phyloP scores from a whole-genome alignment of 768 basidiomycete genomes.

The Solioccasus polychromus region DNA sequence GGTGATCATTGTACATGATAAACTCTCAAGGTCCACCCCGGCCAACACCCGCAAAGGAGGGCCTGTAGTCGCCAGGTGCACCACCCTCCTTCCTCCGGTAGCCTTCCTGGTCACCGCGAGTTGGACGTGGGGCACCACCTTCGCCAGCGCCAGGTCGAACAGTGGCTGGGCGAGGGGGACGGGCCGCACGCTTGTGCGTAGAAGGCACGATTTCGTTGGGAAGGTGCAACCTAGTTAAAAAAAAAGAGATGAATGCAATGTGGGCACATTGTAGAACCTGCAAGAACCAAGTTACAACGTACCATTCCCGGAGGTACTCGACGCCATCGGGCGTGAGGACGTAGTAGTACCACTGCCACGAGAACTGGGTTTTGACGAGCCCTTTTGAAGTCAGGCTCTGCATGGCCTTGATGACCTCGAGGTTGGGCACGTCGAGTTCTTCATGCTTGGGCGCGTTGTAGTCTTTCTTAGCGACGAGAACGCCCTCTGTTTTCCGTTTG shows the following conservation, averaged over 20 bases:
- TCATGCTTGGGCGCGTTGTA: slow-evolving; percentile 97
- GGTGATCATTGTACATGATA: not conserved
- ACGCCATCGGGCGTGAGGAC: slow-evolving; percentile 95
- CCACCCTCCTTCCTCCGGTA: slow-evolving; percentile 87
- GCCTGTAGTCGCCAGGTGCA: slow-evolving; percentile 86
- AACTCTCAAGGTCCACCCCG: slow-evolving; percentile 80
- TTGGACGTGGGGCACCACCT: slow-evolving; percentile 82
- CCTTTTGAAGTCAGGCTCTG: slow-evolving; percentile 73
- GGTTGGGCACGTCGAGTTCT: slow-evolving; percentile 72
- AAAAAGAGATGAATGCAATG: too few relatives aligned
- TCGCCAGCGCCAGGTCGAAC: slow-evolving; percentile 68
- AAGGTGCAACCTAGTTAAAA: slow-evolving; percentile 93
- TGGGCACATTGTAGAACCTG: not conserved
- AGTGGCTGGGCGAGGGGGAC: slow-evolving; percentile 78
- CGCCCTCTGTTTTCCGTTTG: slow-evolving; percentile 68
- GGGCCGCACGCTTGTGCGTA: slow-evolving; percentile 95
- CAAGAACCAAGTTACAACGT: slow-evolving; percentile 7
- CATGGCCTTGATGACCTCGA: slow-evolving; percentile 69
- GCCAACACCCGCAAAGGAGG: slow-evolving; percentile 85
- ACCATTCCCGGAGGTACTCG: slow-evolving; percentile 93
- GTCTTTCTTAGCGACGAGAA: slow-evolving; percentile 99
- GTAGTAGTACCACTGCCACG: slow-evolving; percentile 99
- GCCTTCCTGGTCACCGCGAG: slow-evolving; percentile 86
- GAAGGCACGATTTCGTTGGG: slow-evolving; percentile 94
- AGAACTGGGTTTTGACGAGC: slow-evolving; percentile 98